Evolutionary conservation across 2,329 filamentous ascomycete genomes (phyloP), one percentile per base, ranked within the genome.

Genomic region (Monilinia laxa): DNA sequence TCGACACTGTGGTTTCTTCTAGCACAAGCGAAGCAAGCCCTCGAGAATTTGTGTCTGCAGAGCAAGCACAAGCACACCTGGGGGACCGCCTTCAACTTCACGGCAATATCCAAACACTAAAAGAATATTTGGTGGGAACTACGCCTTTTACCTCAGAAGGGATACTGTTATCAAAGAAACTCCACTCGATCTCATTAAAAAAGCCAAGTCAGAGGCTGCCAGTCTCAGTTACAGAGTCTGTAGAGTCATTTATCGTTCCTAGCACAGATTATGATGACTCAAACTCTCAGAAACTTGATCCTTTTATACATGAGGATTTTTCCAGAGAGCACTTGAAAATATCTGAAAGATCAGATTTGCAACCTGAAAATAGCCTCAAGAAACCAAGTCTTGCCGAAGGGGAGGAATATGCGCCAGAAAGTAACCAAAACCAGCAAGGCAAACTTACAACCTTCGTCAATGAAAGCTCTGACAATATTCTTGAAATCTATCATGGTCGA

Each of bases 191-290:
- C n/a, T 38, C 28, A 16, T 25, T 18, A 1, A 35, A 23, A 57
- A 57, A 31, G 25, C 42, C 53, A 14, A 18, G 40, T 38, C 51
- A 35, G n/a, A 64, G 57, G 51, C 38, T 47, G n/a, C 56, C 51
- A 42, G 51, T 57, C 3, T 47, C 62, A 11, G 45, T 64, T 5
- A 25, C 53, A 4, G 53, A 64, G 12, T 55, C 38, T 18, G 31
- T 57, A 31, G 23, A 55, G 55, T 23, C 53, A 20, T 57, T 57
- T 23, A 64, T 25, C 4, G 42, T 64, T 42, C 31, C 62, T 12
- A 31, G 16, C 14, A n/a, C 20, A 16, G 31, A 31, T 9, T 42
- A 55, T n/a, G 35, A 40, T 42, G 20, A 28, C 4, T 56, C 23
- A 5, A 25, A 11, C 1, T n/a, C 20, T 40, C 25, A 52, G n/a